These are phyloP conservation scores for Cutaneotrichosporon sp. DNA, from an alignment of 1,284 basidiomycete species.

Conservation along the genomic window DNA sequence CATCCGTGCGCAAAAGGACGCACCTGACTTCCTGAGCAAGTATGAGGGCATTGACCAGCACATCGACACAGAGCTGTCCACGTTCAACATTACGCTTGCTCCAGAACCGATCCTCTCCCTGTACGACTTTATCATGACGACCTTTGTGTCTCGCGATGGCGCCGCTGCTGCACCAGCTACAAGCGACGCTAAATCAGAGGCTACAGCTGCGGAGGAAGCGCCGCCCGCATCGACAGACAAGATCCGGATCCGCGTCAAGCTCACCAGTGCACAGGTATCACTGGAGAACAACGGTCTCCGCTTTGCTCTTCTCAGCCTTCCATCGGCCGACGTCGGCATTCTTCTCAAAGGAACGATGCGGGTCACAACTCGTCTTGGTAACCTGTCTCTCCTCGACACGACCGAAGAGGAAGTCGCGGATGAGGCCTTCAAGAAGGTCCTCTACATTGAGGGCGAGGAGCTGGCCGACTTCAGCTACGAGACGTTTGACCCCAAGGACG, in stretches of 20 bases:
- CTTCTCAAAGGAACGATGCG: slow-evolving; percentile 72
- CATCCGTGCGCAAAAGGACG: slow-evolving; percentile 70
- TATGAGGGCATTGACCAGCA: slow-evolving; percentile 87
- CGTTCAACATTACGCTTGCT: slow-evolving; percentile 82
- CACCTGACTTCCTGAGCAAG: slow-evolving; percentile 76
- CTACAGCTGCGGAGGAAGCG: not conserved
- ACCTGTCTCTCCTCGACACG: slow-evolving; percentile 78
- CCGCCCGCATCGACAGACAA: slow-evolving; percentile 52
- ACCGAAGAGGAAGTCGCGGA: slow-evolving; percentile 58
- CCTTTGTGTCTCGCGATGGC: slow-evolving; percentile 65
- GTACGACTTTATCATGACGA: slow-evolving; percentile 98
- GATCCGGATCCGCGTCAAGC: slow-evolving; percentile 75
- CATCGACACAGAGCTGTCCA: slow-evolving; percentile 84
- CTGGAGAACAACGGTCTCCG: slow-evolving; percentile 68
- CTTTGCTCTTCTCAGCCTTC: slow-evolving; percentile 82
- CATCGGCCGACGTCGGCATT: slow-evolving; percentile 83
- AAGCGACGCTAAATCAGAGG: slow-evolving; percentile 8
- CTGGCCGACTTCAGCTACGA: slow-evolving; percentile 94
- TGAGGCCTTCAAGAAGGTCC: slow-evolving; percentile 68
- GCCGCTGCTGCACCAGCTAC: not conserved
- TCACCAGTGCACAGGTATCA: slow-evolving; percentile 86
- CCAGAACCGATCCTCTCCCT: slow-evolving; percentile 87
- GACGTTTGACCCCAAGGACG: slow-evolving; percentile 66
- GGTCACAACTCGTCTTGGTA: slow-evolving; percentile 79
- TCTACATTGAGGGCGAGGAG: slow-evolving; percentile 93